Evolutionary conservation across 2,329 filamentous ascomycete species (phyloP).

Genomic region (Fusarium sp.): DNA sequence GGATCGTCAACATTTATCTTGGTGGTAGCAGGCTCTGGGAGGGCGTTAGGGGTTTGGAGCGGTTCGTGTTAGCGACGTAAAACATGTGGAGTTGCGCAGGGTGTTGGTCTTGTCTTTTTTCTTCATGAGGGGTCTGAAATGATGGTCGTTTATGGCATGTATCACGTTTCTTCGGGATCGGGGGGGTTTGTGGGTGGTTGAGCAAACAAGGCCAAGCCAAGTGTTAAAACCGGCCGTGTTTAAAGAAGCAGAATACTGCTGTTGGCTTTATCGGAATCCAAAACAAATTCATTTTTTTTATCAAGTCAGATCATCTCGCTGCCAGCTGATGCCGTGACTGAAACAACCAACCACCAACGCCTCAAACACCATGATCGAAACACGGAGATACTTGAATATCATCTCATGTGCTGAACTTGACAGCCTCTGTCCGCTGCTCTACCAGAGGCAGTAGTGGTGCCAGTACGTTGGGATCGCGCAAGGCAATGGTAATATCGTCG

Average conservation of each 20-base stretch:
- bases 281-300: constrained; percentile 25
- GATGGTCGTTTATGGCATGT: constrained; percentile 34
- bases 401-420: constrained; percentile 38
- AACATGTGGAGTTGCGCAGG: constrained; percentile 28
- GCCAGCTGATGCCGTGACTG: constrained; percentile 7
- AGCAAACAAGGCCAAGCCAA: constrained; percentile 3
- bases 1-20: neutral
- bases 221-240: constrained; percentile 2
- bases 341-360: constrained; percentile 20
- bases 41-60: constrained; percentile 25
- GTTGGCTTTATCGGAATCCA: constrained; percentile 35
- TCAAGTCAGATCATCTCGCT: constrained; percentile 13
- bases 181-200: neutral
- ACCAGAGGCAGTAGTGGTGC: constrained; percentile 77
- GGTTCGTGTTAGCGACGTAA: constrained; percentile 18
- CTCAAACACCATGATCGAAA: constrained; percentile 29
- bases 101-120: constrained; percentile 2
- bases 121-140: constrained; percentile 31
- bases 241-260: constrained; percentile 5
- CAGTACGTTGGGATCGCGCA: constrained; percentile 84
- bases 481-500: constrained; percentile 79
- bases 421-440: constrained; percentile 72
- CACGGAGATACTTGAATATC: neutral
- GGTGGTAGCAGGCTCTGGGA: neutral
- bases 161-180: constrained; percentile 19